A percentile compares a stretch with the other conserved stretches of the same genome.
Evolutionary conservation across 768 basidiomycete genomes (phyloP).

Genomic region (Termitomyces sp.): DNA sequence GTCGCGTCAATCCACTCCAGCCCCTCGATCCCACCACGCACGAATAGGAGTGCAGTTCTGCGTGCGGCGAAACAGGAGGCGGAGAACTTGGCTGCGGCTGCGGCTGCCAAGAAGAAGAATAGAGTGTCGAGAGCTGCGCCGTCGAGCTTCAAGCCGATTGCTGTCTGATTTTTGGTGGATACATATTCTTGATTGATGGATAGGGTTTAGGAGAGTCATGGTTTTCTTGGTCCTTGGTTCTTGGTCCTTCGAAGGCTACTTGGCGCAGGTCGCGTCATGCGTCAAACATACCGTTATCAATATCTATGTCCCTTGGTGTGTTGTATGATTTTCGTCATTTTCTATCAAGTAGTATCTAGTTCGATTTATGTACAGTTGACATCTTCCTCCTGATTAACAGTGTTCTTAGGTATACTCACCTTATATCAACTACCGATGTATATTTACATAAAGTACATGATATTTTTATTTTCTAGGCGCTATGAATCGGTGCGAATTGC

Average conservation of each 20-base stretch:
- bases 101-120: conserved; percentile 33
- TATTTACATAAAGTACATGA: background rate
- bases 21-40: conserved; percentile 64
- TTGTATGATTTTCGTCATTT: background rate
- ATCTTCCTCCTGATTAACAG: background rate
- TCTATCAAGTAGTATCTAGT: background rate
- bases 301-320: background rate
- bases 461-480: background rate
- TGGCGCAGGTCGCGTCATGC: background rate
- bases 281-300: background rate
- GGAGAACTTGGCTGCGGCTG: conserved; percentile 39
- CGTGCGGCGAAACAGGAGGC: conserved; percentile 66
- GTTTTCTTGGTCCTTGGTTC: background rate
- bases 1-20: conserved; percentile 30
- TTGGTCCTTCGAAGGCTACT: background rate
- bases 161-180: conserved; percentile 10
- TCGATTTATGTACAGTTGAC: background rate
- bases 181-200: background rate
- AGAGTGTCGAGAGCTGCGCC: conserved; percentile 27
- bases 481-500: too few relatives aligned
- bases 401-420: background rate
- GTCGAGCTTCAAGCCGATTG: conserved; percentile 38
- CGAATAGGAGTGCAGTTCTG: conserved; percentile 71
- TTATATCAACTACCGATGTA: background rate
- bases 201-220: background rate